Conservation (phyloP, 2,329 filamentous ascomycete species). For the Dactylellina haptotyla region DNA sequence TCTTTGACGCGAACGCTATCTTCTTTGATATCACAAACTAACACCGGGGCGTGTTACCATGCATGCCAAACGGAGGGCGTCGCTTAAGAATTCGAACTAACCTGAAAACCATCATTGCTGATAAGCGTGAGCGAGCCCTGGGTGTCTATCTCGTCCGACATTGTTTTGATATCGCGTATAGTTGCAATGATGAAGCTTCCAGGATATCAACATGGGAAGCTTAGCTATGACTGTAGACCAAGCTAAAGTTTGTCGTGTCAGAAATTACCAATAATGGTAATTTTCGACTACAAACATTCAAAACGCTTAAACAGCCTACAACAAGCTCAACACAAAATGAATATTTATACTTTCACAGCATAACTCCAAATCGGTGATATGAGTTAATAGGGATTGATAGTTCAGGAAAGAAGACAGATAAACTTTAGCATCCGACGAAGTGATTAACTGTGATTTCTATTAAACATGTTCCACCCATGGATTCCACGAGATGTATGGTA, state of each 20-base stretch:
- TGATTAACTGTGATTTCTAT: background rate
- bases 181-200: background rate
- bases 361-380: constrained; percentile 1
- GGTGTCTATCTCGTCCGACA: constrained; percentile 50
- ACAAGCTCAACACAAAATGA: constrained; percentile 37
- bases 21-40: constrained; percentile 71
- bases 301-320: constrained; percentile 15
- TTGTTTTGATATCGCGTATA: background rate
- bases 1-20: constrained; percentile 70
- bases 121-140: constrained; percentile 72
- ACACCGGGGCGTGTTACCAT: background rate
- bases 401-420: background rate
- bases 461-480: background rate
- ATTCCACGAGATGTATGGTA: too few relatives aligned
- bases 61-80: background rate
- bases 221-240: background rate
- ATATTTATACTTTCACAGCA: background rate
- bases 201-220: background rate
- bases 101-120: constrained; percentile 70
- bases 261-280: constrained; percentile 4
- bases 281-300: constrained; percentile 25
- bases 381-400: constrained; percentile 29
- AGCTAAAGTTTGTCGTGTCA: constrained; percentile 19
- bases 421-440: background rate
- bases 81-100: background rate